A percentile compares a stretch with the other conserved stretches of the same genome.
Evolutionary conservation across 1,139 yeast genomes (phyloP).

Genomic region (Diutina scorzettiae): DNA sequence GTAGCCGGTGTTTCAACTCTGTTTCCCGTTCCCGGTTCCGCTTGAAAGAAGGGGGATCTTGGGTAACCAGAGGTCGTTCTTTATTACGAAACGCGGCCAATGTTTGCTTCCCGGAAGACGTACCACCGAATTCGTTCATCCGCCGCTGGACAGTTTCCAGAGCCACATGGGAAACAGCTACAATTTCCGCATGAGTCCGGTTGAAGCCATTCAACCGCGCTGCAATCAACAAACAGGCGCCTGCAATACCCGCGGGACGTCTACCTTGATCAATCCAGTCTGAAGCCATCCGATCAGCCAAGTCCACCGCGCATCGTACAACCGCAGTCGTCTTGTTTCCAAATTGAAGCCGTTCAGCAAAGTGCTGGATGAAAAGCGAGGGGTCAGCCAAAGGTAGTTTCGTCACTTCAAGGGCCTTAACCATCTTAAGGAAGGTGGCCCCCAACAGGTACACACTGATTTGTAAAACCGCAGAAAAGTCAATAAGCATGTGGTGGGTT

Average conservation of each 20-base stretch:
- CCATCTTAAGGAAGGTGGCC: conserved; percentile 87
- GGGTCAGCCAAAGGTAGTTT: conserved; percentile 87
- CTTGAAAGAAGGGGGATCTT: conserved; percentile 71
- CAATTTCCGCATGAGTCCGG: conserved; percentile 86
- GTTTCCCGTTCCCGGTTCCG: conserved; percentile 30
- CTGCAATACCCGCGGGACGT: conserved; percentile 97
- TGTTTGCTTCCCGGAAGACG: conserved; percentile 63
- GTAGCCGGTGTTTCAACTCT: conserved; percentile 14
- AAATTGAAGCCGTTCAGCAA: conserved; percentile 77
- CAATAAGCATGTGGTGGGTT: conserved; percentile 92
- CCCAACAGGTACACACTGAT: conserved; percentile 92
- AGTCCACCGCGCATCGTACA: conserved; percentile 71
- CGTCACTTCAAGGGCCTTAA: conserved; percentile 64
- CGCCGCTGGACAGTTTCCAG: conserved; percentile 87
- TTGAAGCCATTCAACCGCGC: conserved; percentile 94
- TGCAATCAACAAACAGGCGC: conserved; percentile 87
- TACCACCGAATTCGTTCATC: conserved; percentile 72
- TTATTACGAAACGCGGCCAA: conserved; percentile 57
- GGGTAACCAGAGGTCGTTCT: conserved; percentile 17
- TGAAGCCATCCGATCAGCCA: conserved; percentile 82
- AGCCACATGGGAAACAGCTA: conserved; percentile 91
- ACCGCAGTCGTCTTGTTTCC: conserved; percentile 64
- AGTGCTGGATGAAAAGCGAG: conserved; percentile 83
- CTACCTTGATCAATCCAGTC: conserved; percentile 97
- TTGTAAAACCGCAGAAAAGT: conserved; percentile 80